Base-by-base conservation (phyloP, 805 yeast species). In the Candida railenensis region DNA sequence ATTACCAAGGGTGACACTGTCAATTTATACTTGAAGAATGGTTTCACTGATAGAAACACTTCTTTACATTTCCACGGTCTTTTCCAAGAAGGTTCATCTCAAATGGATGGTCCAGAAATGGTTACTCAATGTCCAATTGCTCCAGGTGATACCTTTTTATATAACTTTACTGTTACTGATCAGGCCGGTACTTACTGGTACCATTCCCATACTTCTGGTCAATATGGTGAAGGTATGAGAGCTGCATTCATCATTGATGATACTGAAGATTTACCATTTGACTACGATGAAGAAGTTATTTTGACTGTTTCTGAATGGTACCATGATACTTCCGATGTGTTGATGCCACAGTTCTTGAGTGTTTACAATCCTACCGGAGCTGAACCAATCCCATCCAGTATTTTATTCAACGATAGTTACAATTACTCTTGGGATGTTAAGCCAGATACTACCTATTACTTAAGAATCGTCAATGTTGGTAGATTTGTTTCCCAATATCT, bases 161-260 rank as follows among this genome's bases (percentile, higher is more conserved):
- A 94, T 76, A 90, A 92, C 74, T 94, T 94, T 68, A 86, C 96
- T 22, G 89, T 90, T 50, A 80, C 79, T 42, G 75, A 80, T 51
- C 97, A 94, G 69, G 81, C 76, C 48, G 99, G 99, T 59, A 80
- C 96, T 16, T 94, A 76, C 76, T 94, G 99, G 99, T 94, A 92
- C 76, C 99, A 94, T 68, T 89, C 98, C 25, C 99, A 94, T 71
- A 82, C 91, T 32, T 67, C 77, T 19, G 92, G 91, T 56, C 96
- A 91, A 68, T 90, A 90, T 59, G 91, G 94, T 66, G 98, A 94
- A 63, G 99, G 99, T 63, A 78, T 87, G 82, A 78, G 90, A 71
- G 94, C 85, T 59, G 71, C 80, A 18, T 79, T 92, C 53, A 77
- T 94, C 53, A 84, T 94, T 56, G 84, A 85, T 56, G 87, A 59